Evolutionary conservation across 331 rosid genomes (phyloP), one percentile per base, ranked within the genome.

Genomic region (Pyracantha coccinea): DNA sequence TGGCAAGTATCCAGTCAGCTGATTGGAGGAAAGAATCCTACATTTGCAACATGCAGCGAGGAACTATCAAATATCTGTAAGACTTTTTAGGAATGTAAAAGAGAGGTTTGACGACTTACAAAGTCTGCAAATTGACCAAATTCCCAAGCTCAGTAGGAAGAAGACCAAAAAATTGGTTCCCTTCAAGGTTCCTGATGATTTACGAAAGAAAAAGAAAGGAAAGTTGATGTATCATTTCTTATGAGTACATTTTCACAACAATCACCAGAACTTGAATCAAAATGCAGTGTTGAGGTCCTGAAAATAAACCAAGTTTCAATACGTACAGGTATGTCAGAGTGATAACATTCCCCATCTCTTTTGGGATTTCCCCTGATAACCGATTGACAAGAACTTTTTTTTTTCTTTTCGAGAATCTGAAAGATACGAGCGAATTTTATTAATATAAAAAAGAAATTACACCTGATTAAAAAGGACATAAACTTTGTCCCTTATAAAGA

Each of bases 21-120:
- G 81, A 85, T 91, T 93, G 54, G 97, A 91, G 45, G 97, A 87
- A 62, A 88, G 79, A 9, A 89, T 9, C 80, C 98, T 93, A 83
- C 83, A 83, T 57, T 38, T 45, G 63, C 35, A 79, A 60, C 20
- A 65, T 75, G 65, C 61, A 72, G 47, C 58, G 58, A 57, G 44
- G 52, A 85, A 50, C 54, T 65, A 74, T 35, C 44, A 35, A 35
- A 61, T 64, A 50, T 7, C 2, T 53, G 4, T 35, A 35, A 35
- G 44, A 35, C 44, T 35, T 35, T 80, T 66, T 71, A 68, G 53
- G 75, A 63, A 72, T 54, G 44, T 35, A 31, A 35, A 45, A 75
- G 14, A 55, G 72, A 35, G 68, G 44, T 21, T 71, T 60, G 73
- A 70, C 74, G 69, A 24, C 92, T 81, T 81, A 93, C 98, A 93